These are phyloP conservation scores for Babesia divergens DNA, from an alignment of 169 alveolate genomes.

Conservation along the genomic window DNA sequence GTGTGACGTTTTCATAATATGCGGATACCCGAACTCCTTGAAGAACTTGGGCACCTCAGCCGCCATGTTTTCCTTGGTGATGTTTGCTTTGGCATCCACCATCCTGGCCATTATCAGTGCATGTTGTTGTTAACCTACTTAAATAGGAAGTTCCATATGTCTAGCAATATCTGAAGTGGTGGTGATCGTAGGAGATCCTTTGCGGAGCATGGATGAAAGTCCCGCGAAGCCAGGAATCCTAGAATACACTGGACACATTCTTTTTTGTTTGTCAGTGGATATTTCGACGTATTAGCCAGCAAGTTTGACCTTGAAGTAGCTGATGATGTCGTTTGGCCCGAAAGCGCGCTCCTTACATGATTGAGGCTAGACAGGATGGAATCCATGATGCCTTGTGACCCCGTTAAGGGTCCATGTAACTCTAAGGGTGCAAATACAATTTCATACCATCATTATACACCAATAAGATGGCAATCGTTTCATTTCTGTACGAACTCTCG, in stretches of 20 bases:
- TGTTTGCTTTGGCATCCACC: constrained; percentile 27
- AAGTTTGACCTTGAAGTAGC: background rate
- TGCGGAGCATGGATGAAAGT: constrained; percentile 50
- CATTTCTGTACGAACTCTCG: no score
- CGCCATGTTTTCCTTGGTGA: constrained; percentile 67
- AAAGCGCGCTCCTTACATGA: background rate
- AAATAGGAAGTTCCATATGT: constrained; percentile 67
- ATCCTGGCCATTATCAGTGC: background rate
- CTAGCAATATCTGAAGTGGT: constrained; percentile 49
- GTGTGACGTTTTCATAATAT: constrained; percentile 53
- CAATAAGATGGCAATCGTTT: background rate
- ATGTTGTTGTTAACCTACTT: constrained; percentile 1
- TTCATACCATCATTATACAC: no score
- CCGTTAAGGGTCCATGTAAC: no score
- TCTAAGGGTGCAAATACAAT: no score
- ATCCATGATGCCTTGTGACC: background rate
- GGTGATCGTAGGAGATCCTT: constrained; percentile 52
- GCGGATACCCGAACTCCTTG: constrained; percentile 64
- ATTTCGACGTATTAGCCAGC: background rate
- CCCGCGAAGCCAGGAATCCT: constrained; percentile 44
- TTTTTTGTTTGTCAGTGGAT: constrained; percentile 26
- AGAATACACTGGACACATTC: constrained; percentile 55
- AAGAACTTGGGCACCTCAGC: constrained; percentile 59
- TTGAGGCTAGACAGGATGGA: constrained; percentile 14
- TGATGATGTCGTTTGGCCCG: background rate